Evolutionary conservation across 345 rosid genomes (phyloP), one percentile per base, ranked within the genome.

Genomic region (Hevea brasiliensis): DNA sequence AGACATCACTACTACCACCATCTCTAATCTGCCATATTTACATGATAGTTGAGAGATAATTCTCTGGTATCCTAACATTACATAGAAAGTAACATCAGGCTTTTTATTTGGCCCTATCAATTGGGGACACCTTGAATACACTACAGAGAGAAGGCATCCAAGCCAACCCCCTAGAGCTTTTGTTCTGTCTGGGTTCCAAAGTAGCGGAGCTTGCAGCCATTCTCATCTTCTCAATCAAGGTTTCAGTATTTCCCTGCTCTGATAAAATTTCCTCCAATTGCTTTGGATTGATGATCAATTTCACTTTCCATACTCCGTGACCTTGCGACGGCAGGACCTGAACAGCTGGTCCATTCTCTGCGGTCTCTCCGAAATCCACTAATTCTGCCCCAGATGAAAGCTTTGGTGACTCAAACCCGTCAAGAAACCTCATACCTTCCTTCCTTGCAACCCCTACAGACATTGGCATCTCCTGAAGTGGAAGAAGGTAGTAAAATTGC

Each of bases 291-390:
- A 90, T 87, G 79, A 81, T 87, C 73, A 90, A 53, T 72, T 87
- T 92, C 69, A 90, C 96, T 77, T 81, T 90, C 96, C 90, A 90
- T 37, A 90, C 87, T 7, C 92, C 96, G 0, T 92, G 76, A 75
- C 83, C 80, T 35, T 83, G 78, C 65, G 82, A 65, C 0, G 94
- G 89, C 74, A 89, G 83, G 44, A 82, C 90, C 74, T 85, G 82
- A 29, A 89, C 68, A 40, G 72, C 85, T 11, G 81, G 48, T 0
- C 74, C 84, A 10, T 24, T 62, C 4, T 74, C 76, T 24, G 61
- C 68, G 7, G 70, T 80, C 61, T 82, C 76, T 2, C 68, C 82
- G 14, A 57, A 59, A 48, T 73, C 78, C 21, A 58, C 37, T 3
- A 58, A 37, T 3, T 67, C 67, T 14, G 35, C 11, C 42, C 26